Base-by-base conservation (phyloP, 1,284 basidiomycete species). In the Leccinum pachyderme region DNA sequence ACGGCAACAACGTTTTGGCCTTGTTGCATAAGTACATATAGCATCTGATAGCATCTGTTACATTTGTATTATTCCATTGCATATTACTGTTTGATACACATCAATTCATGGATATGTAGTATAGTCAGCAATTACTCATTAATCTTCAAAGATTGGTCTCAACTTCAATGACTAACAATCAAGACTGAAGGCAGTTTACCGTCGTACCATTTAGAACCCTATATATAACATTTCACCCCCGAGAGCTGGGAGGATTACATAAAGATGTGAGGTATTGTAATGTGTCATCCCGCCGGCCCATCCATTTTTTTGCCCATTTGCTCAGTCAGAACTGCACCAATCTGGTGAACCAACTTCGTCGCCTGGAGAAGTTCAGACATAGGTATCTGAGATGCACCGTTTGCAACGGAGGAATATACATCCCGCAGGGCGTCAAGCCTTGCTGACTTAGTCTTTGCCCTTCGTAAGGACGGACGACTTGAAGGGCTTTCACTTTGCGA, bases 281-380 rank as follows among this genome's bases (percentile, higher is more conserved):
- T 47, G 39, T n/a, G 18, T 41, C 39, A 65, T 15, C n/a, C 2
- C 5, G 54, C 18, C 18, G 18, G 44, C 47, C 53, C 51, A 13
- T 57, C 51, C 51, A 71, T 55, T 57, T 68, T 72, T 55, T 69
- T 70, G 37, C 63, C 61, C 56, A 78, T 65, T 48, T 73, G 69
- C 54, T 74, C 74, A 27, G 68, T 75, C 51, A 78, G 58, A 35
- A 65, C 66, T 4, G 63, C 64, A 29, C 74, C 73, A 9, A 78
- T 72, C 57, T 69, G 62, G 47, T 74, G 70, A 8, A 73, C 71
- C 28, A 77, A 55, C 9, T 53, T 63, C 11, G 71, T 71, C 7
- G 73, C 73, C 24, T 73, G 71, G 1, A 75, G 47, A 12, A 79
- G 65, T 53, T 77, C 74, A 7, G 73, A 63, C 27, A 73, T 61